Conservation (phyloP, 2,329 filamentous ascomycete genomes). For the Pseudofabraea citricarpa region DNA sequence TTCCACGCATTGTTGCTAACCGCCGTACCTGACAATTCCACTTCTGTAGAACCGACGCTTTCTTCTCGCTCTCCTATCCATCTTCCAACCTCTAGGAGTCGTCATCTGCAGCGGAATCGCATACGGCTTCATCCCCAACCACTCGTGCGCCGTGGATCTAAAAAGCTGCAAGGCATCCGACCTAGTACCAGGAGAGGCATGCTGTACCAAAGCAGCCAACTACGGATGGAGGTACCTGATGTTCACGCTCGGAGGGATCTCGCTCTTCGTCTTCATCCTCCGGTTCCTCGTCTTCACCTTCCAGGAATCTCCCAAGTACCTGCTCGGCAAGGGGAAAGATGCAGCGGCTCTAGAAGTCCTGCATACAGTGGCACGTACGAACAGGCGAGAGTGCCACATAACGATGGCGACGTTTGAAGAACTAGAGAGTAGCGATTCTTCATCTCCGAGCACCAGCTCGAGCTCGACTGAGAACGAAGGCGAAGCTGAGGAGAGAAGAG, state of each 20-base stretch:
- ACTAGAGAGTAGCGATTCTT: conserved; percentile 8
- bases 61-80: conserved; percentile 18
- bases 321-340: conserved; percentile 50
- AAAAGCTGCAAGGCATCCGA: conserved; percentile 5
- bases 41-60: conserved; percentile 17
- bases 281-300: conserved; percentile 53
- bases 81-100: conserved; percentile 23
- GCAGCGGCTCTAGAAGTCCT: conserved; percentile 47
- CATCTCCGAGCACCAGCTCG: neutral
- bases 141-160: conserved; percentile 13
- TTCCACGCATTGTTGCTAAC: too few relatives aligned
- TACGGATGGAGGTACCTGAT: conserved; percentile 57
- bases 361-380: conserved; percentile 49
- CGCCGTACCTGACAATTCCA: neutral
- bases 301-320: conserved; percentile 52
- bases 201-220: conserved; percentile 37
- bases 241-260: conserved; percentile 47
- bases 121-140: conserved; percentile 17
- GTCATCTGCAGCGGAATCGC: conserved; percentile 18
- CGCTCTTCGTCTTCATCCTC: conserved; percentile 47
- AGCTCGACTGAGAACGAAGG: neutral
- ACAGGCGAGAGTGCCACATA: conserved; percentile 23
- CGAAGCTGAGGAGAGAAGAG: neutral
- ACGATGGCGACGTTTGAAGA: conserved; percentile 13
- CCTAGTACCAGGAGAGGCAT: conserved; percentile 15